These are phyloP conservation scores for Fraxinus sp. DNA, from an alignment of 305 asterid species.

Conservation along the genomic window DNA sequence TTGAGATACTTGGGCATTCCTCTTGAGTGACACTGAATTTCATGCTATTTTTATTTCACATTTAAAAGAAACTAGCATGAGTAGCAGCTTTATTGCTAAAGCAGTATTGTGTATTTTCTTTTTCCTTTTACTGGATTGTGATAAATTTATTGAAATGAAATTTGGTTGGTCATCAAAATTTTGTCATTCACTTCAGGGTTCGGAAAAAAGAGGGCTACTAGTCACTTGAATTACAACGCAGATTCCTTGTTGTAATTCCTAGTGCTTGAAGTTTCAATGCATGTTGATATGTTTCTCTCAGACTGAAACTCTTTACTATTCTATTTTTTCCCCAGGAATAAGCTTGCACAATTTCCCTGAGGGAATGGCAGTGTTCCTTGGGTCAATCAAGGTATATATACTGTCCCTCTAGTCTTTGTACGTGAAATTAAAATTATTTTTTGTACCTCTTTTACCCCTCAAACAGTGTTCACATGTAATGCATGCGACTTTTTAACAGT, in stretches of 20 bases:
- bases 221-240: background rate
- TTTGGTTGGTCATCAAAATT: background rate
- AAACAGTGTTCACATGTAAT: background rate
- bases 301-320: slow-evolving; percentile 16
- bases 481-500: background rate
- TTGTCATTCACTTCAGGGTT: slow-evolving; percentile 11
- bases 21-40: background rate
- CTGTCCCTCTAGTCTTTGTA: slow-evolving; percentile 1
- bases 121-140: background rate
- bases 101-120: background rate
- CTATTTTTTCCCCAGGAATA: slow-evolving; percentile 57
- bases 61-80: background rate
- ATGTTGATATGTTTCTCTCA: background rate
- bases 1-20: background rate
- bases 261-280: slow-evolving; percentile 13
- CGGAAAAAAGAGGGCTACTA: background rate
- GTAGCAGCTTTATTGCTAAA: slow-evolving; percentile 14
- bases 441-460: slow-evolving; percentile 3
- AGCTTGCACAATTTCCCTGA: slow-evolving; percentile 96
- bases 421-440: background rate
- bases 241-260: slow-evolving; percentile 7
- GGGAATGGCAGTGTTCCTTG: slow-evolving; percentile 97
- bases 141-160: background rate
- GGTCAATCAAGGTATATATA: slow-evolving; percentile 69
- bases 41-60: background rate